A percentile compares a stretch with the other conserved stretches of the same genome.
Evolutionary conservation across 163 green algal species (phyloP).

Genomic region (Chlorella variabilis): DNA sequence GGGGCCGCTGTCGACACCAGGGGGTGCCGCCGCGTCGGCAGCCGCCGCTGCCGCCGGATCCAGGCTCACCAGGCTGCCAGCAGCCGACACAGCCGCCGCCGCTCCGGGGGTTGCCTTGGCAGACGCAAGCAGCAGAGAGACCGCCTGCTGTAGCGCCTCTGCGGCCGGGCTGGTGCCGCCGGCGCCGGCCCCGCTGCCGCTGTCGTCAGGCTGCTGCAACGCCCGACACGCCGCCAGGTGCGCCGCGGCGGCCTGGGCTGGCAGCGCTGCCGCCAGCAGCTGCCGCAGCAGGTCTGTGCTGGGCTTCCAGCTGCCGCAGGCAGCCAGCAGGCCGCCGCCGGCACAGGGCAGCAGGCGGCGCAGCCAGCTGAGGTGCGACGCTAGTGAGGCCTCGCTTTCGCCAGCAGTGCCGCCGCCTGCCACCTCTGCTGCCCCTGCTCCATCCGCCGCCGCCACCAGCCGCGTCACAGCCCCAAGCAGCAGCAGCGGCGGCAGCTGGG

Average conservation of each 20-base stretch:
- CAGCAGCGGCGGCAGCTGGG: constrained; percentile 20
- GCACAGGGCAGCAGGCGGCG: constrained; percentile 13
- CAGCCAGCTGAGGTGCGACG: not conserved
- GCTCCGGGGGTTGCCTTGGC: not conserved
- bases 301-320: not conserved
- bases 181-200: not conserved
- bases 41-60: not conserved
- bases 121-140: not conserved
- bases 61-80: not conserved
- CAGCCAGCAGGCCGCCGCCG: not conserved
- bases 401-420: too few species aligned
- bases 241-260: not conserved
- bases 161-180: not conserved
- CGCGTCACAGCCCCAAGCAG: not conserved
- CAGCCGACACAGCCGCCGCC: not conserved
- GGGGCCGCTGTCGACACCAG: not conserved
- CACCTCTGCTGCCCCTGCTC: too few species aligned
- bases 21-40: not conserved
- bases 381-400: not conserved
- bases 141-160: constrained; percentile 1
- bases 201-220: not conserved
- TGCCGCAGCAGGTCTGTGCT: not conserved
- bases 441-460: not conserved
- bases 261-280: constrained; percentile 8
- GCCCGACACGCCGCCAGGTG: not conserved